Percentiles rank a stretch among this genome's conserved stretches.
These are phyloP conservation scores for Chaetoceros muelleri DNA, from an alignment of 108 stramenopile species.

Conservation along the genomic window DNA sequence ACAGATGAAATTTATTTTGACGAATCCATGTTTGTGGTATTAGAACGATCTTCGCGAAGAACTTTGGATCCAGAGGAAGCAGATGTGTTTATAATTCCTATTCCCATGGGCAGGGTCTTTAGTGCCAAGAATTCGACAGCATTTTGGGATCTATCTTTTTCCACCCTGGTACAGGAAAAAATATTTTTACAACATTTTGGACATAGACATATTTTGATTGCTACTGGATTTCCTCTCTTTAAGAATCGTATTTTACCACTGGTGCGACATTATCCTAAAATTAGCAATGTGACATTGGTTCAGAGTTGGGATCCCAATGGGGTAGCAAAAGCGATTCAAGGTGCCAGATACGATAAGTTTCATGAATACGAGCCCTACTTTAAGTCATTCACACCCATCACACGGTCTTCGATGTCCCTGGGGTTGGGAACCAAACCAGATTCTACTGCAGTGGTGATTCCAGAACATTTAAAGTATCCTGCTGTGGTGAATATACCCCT, in stretches of 20 bases:
- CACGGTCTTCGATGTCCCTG: constrained; percentile 3
- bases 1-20: not conserved
- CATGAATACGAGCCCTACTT: constrained; percentile 1
- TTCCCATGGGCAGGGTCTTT: constrained; percentile 9
- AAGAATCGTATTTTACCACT: not conserved
- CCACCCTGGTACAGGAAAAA: not conserved
- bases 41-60: not conserved
- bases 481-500: not conserved
- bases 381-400: not conserved
- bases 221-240: not conserved
- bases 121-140: not conserved
- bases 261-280: too few relatives aligned
- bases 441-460: too few relatives aligned
- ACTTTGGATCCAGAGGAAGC: constrained; percentile 13
- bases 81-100: constrained; percentile 21
- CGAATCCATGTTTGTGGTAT: not conserved
- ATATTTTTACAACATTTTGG: constrained; percentile 9
- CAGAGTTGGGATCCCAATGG: constrained; percentile 1
- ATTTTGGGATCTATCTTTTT: constrained; percentile 5
- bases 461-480: too few relatives aligned
- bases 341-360: not conserved
- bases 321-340: constrained; percentile 1
- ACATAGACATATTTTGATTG: constrained; percentile 3
- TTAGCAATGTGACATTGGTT: not conserved
- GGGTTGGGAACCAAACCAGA: not conserved